Evolutionary conservation across 1,139 yeast genomes (phyloP).

Genomic region (Citeromyces siamensis): DNA sequence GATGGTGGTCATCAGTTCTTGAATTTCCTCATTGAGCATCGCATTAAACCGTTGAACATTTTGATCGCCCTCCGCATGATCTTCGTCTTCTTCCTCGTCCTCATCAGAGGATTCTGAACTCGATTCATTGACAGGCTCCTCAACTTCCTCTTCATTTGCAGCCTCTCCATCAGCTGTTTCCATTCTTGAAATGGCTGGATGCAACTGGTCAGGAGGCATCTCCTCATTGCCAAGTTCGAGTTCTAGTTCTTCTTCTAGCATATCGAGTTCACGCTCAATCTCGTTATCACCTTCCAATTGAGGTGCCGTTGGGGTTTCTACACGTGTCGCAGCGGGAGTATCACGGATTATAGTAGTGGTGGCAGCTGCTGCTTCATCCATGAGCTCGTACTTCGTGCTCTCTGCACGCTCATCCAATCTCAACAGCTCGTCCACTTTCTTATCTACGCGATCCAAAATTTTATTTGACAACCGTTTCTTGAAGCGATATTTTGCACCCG

Average conservation of each 20-base stretch:
- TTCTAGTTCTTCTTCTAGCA: constrained; percentile 18
- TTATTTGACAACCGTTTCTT: constrained; percentile 33
- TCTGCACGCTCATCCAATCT: constrained; percentile 76
- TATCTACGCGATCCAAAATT: constrained; percentile 58
- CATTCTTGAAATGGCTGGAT: constrained; percentile 11
- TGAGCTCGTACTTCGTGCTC: constrained; percentile 62
- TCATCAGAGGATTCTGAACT: constrained; percentile 44
- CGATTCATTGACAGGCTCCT: constrained; percentile 35
- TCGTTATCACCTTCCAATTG: constrained; percentile 20
- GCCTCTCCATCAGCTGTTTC: constrained; percentile 20
- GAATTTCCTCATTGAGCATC: constrained; percentile 72
- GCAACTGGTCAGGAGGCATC: constrained; percentile 13
- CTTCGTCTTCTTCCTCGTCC: constrained; percentile 36
- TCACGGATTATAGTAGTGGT: constrained; percentile 17
- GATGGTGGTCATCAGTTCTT: constrained; percentile 72
- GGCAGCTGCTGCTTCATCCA: constrained; percentile 14
- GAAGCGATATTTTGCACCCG: constrained; percentile 42
- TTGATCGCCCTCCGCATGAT: constrained; percentile 20
- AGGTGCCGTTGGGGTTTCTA: constrained; percentile 18
- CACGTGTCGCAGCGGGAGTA: constrained; percentile 7
- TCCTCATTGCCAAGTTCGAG: constrained; percentile 2
- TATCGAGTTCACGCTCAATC: constrained; percentile 11
- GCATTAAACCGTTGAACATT: constrained; percentile 51
- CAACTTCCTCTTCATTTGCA: constrained; percentile 26
- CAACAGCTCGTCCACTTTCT: constrained; percentile 65